Conservation (phyloP, 2,329 filamentous ascomycete genomes). For the Aspergillus unguis region DNA sequence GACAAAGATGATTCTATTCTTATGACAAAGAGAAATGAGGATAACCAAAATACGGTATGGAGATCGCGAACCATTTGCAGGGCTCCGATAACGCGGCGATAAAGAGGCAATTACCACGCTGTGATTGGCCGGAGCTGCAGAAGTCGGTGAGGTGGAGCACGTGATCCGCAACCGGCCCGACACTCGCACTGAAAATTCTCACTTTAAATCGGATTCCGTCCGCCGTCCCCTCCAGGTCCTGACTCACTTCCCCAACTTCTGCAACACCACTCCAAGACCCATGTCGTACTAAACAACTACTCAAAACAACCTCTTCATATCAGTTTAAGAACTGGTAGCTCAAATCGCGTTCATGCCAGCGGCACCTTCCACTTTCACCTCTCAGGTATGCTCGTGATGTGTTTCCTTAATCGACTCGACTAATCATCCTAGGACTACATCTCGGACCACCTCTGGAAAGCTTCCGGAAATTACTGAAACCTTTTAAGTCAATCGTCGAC, state of each 20-base stretch:
- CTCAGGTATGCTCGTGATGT: constrained; percentile 61
- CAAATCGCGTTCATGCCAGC: constrained; percentile 75
- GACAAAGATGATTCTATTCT: background rate
- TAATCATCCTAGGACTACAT: constrained; percentile 56
- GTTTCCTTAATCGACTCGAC: background rate
- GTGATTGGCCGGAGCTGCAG: constrained; percentile 25
- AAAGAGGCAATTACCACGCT: background rate
- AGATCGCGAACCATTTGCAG: background rate
- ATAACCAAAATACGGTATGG: background rate
- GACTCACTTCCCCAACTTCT: constrained; percentile 12
- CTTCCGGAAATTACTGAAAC: constrained; percentile 56
- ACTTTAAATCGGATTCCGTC: constrained; percentile 7
- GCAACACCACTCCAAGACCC: constrained; percentile 9
- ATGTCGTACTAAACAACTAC: constrained; percentile 30
- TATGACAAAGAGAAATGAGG: background rate
- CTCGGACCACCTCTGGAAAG: constrained; percentile 69
- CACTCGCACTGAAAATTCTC: constrained; percentile 13
- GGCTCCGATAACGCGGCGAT: constrained; percentile 7
- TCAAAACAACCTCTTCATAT: constrained; percentile 7
- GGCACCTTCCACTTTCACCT: constrained; percentile 80
- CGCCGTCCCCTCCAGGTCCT: constrained; percentile 2
- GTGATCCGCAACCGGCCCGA: constrained; percentile 27
- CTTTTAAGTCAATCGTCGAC: constrained; percentile 1
- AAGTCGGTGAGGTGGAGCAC: constrained; percentile 29
- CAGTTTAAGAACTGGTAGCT: constrained; percentile 34